phyloP scores from a whole-genome alignment of 306 rosid genomes.

The Quercus gilva region DNA sequence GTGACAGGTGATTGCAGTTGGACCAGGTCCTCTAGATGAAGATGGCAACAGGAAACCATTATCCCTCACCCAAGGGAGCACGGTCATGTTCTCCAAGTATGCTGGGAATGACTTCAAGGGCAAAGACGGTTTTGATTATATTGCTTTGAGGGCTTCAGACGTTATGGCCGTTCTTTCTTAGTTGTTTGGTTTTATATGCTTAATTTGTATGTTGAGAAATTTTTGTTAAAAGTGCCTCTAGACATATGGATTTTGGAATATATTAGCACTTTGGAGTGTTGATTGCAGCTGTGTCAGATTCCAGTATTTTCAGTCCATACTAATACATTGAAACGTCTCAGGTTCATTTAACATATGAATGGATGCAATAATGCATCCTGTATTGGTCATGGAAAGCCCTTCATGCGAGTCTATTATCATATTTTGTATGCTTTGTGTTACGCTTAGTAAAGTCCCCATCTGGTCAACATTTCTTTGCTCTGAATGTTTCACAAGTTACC shows the following conservation, averaged over 20 bases:
- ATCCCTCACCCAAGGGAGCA: constrained; percentile 48
- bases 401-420: too few species aligned
- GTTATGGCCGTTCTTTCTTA: constrained; percentile 77
- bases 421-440: too few species aligned
- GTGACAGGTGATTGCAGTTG: constrained; percentile 77
- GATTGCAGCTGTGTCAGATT: constrained; percentile 3
- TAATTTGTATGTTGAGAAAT: neutral
- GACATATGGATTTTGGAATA: constrained; percentile 23
- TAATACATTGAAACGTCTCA: too few species aligned
- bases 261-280: constrained; percentile 24
- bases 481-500: too few species aligned
- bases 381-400: too few species aligned
- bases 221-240: constrained; percentile 6
- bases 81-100: constrained; percentile 84
- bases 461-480: neutral
- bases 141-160: constrained; percentile 71
- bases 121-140: constrained; percentile 77
- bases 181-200: neutral
- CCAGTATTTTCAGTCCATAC: too few species aligned
- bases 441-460: too few species aligned
- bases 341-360: too few species aligned
- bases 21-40: constrained; percentile 79
- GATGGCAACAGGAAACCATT: constrained; percentile 73
- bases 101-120: constrained; percentile 97
- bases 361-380: too few species aligned